Conservation (phyloP, 805 yeast genomes). For the Wickerhamomyces bovis region DNA sequence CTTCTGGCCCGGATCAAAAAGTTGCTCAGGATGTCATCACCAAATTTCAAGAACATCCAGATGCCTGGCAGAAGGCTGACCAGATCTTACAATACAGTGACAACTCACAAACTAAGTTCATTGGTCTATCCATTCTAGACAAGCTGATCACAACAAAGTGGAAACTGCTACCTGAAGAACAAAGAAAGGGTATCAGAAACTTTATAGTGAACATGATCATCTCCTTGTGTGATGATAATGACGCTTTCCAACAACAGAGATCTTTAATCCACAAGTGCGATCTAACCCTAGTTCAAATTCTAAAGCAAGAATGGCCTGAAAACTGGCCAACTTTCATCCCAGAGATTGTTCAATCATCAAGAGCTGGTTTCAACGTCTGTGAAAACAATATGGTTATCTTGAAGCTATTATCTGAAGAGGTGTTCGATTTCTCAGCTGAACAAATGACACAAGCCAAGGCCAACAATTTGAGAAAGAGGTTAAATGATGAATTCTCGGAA, state of each 20-base stretch:
- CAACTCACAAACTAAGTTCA: slow-evolving; percentile 85
- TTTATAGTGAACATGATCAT: slow-evolving; percentile 93
- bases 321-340: slow-evolving; percentile 98
- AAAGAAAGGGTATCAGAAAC: slow-evolving; percentile 88
- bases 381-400: slow-evolving; percentile 95
- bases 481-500: slow-evolving; percentile 88
- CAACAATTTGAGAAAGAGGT: slow-evolving; percentile 68
- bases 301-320: slow-evolving; percentile 98
- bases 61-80: slow-evolving; percentile 93
- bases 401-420: slow-evolving; percentile 87
- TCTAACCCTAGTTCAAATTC: slow-evolving; percentile 85
- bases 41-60: slow-evolving; percentile 88
- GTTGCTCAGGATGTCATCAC: slow-evolving; percentile 68
- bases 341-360: slow-evolving; percentile 79
- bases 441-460: slow-evolving; percentile 97
- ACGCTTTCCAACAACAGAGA: slow-evolving; percentile 61
- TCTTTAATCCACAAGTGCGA: slow-evolving; percentile 90
- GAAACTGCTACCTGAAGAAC: slow-evolving; percentile 87
- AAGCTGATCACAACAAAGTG: slow-evolving; percentile 86
- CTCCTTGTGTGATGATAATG: slow-evolving; percentile 80
- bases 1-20: slow-evolving; percentile 61
- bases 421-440: slow-evolving; percentile 91
- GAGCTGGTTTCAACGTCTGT: slow-evolving; percentile 86
- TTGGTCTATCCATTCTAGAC: slow-evolving; percentile 86
- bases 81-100: slow-evolving; percentile 72